A percentile compares a stretch with the other conserved stretches of the same genome.
These are phyloP conservation scores for Nigrospora osmanthi DNA, from an alignment of 2,329 filamentous ascomycete genomes.

Conservation along the genomic window DNA sequence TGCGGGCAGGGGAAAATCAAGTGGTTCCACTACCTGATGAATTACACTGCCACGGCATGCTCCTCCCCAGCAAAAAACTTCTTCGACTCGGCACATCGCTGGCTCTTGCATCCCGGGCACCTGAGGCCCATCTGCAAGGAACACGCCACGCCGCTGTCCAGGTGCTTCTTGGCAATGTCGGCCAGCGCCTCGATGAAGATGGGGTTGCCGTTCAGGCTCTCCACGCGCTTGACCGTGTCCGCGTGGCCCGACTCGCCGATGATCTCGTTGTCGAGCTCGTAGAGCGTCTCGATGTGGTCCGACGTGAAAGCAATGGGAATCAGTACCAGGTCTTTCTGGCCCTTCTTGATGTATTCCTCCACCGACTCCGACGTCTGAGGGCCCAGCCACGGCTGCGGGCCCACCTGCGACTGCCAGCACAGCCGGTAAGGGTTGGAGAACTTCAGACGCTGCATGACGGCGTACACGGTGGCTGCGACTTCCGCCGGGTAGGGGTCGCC, in stretches of 20 bases:
- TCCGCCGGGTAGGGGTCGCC: constrained; percentile 93
- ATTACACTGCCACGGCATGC: constrained; percentile 15
- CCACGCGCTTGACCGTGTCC: constrained; percentile 79
- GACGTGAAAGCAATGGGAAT: constrained; percentile 97
- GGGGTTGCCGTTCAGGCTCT: constrained; percentile 84
- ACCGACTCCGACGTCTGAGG: constrained; percentile 89
- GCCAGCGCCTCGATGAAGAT: constrained; percentile 88
- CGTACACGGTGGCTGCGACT: constrained; percentile 90
- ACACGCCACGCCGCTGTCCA: constrained; percentile 59
- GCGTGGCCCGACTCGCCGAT: constrained; percentile 77
- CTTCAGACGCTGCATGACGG: constrained; percentile 86
- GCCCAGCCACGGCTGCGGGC: constrained; percentile 89
- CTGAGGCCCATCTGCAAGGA: constrained; percentile 82
- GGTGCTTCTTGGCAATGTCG: constrained; percentile 74
- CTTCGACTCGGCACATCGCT: constrained; percentile 74
- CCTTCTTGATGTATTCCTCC: constrained; percentile 80
- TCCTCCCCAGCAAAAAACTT: constrained; percentile 47
- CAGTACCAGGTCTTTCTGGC: constrained; percentile 82
- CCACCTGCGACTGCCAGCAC: constrained; percentile 97
- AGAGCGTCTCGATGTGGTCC: constrained; percentile 98
- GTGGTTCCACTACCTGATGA: too few relatives aligned
- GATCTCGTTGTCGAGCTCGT: constrained; percentile 88
- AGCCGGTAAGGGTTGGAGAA: constrained; percentile 88
- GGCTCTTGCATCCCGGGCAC: constrained; percentile 89
- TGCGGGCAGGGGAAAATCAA: too few relatives aligned